Evolutionary conservation across 1,284 basidiomycete genomes (phyloP).

Genomic region (Ganoderma meredithae): DNA sequence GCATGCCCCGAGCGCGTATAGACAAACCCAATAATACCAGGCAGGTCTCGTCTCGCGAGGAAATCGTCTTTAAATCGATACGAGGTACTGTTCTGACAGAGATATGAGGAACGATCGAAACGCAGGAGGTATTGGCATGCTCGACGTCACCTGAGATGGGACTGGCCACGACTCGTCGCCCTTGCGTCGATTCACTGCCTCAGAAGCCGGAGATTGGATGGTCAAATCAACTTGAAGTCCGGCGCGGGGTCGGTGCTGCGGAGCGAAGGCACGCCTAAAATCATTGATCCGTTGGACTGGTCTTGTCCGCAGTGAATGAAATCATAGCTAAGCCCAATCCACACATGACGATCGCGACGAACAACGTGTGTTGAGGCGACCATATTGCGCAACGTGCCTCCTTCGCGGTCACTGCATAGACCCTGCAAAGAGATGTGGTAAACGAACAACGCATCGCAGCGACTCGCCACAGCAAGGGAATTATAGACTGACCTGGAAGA

Average conservation of each 20-base stretch:
- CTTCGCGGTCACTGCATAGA: neutral
- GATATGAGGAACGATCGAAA: neutral
- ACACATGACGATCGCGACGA: neutral
- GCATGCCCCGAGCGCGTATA: neutral
- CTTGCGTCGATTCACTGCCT: neutral
- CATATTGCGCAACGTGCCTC: neutral
- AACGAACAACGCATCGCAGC: neutral
- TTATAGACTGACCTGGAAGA: neutral
- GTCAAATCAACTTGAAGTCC: neutral
- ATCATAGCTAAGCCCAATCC: neutral
- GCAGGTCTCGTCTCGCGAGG: neutral
- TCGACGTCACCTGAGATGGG: neutral
- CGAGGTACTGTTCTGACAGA: neutral
- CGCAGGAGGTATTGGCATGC: neutral
- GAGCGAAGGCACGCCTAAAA: neutral
- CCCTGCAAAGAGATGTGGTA: neutral
- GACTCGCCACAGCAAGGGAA: neutral
- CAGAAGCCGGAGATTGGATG: neutral
- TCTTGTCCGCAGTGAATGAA: neutral
- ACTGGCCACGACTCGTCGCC: neutral
- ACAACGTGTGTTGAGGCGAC: neutral
- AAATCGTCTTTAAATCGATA: neutral
- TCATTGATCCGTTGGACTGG: neutral
- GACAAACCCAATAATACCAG: too few species aligned
- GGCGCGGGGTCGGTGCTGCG: neutral